Evolutionary conservation across 805 yeast species (phyloP), one percentile per base, ranked within the genome.

Genomic region (Kazachstania africana): DNA sequence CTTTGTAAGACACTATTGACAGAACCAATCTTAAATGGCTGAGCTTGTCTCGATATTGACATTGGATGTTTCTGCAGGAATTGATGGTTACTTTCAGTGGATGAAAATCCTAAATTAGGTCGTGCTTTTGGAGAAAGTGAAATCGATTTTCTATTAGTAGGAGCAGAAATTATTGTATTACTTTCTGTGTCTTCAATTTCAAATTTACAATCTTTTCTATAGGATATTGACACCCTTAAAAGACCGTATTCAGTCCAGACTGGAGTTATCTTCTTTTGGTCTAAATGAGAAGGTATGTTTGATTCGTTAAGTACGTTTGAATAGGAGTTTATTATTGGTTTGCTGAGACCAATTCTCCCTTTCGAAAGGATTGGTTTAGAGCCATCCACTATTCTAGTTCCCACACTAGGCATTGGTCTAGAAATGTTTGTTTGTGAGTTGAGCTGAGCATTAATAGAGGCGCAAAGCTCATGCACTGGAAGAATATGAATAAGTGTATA

Each of bases 341-440:
- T 78, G 38, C 88, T 76, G 33, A 88, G 63, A 0, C 96, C 96
- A 16, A 85, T 70, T 38, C 96, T 62, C 3, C 95, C 94, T 49
- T 75, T 77, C 1, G 93, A 78, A 8, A 75, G 64, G 18, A 87
- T 80, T 1, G 91, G 78, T 41, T 73, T 71, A 12, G 77, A 69
- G 0, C 95, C 95, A 50, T 85, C 87, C 20, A 81, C 48, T 0
- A 80, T 55, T 33, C 83, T 65, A 29, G 78, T 70, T 5, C 74
- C 72, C 2, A 87, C 55, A 5, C 27, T 16, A 4, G 17, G 20
- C 17, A 4, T 16, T 19, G 17, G 4, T 3, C n/a, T 27, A 17
- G 20, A 8, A 5, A 16, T 16, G 13, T 17, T 30, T 15, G 13
- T 25, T 23, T 5, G n/a, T 12, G 16, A 16, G 15, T 13, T 23